Percentiles rank a stretch among this genome's conserved stretches.
Evolutionary conservation across 805 yeast species (phyloP).

Genomic region (Tetrapisispora phaffii): DNA sequence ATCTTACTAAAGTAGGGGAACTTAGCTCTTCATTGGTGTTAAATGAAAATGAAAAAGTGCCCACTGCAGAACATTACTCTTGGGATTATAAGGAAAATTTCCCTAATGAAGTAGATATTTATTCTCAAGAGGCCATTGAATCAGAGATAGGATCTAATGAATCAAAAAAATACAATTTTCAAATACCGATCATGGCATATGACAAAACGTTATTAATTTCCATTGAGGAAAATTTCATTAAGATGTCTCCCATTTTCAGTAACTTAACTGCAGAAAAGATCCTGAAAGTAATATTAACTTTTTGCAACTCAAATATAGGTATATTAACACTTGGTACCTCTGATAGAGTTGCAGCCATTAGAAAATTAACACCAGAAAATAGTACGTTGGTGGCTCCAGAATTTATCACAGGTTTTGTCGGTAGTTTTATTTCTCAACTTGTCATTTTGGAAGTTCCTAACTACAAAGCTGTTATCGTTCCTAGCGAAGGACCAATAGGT

Average conservation of each 20-base stretch:
- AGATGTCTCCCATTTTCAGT: slow-evolving; percentile 29
- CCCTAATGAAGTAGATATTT: slow-evolving; percentile 20
- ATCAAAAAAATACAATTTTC: slow-evolving; percentile 7
- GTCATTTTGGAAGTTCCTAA: slow-evolving; percentile 6
- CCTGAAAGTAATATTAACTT: slow-evolving; percentile 25
- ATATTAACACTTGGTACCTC: slow-evolving; percentile 20
- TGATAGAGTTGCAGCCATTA: slow-evolving; percentile 19
- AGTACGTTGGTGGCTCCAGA: slow-evolving; percentile 46
- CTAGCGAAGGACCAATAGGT: slow-evolving; percentile 56
- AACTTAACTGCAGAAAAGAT: slow-evolving; percentile 25
- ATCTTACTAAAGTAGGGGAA: slow-evolving; percentile 10
- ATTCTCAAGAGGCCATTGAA: background rate
- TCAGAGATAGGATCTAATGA: too few relatives aligned
- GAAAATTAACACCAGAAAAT: slow-evolving; percentile 20
- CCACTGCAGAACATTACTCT: slow-evolving; percentile 6
- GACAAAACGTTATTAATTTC: slow-evolving; percentile 14
- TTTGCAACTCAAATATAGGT: slow-evolving; percentile 22
- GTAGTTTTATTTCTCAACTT: slow-evolving; percentile 31
- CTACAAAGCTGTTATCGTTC: slow-evolving; percentile 21
- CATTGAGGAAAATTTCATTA: slow-evolving; percentile 24
- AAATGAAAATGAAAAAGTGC: background rate
- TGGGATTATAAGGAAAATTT: slow-evolving; percentile 22
- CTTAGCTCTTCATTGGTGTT: slow-evolving; percentile 8
- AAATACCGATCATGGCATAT: slow-evolving; percentile 15
- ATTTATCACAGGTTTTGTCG: slow-evolving; percentile 48